Percentiles rank a stretch among this genome's conserved stretches.
Evolutionary conservation across 2,329 filamentous ascomycete species (phyloP).

Genomic region (Nectriaceae sp.): DNA sequence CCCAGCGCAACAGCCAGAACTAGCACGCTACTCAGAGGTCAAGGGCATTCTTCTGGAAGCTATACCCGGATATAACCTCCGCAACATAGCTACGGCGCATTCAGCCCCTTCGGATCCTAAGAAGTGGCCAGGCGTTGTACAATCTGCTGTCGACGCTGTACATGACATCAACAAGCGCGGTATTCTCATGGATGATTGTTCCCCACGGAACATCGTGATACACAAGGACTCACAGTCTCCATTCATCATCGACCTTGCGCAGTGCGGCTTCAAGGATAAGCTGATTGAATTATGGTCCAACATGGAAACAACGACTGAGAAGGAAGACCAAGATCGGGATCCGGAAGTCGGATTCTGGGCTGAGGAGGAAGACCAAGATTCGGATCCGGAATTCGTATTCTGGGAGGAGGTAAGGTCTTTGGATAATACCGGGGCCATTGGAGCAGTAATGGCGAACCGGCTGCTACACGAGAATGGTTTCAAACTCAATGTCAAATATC

Average conservation of each 20-base stretch:
- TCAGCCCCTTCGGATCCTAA: neutral
- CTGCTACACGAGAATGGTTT: too few relatives aligned
- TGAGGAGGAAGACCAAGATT: neutral
- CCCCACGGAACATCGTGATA: constrained; percentile 6
- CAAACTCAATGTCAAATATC: too few relatives aligned
- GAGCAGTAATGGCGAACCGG: too few relatives aligned
- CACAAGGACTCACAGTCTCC: constrained; percentile 1
- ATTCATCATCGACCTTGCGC: constrained; percentile 7
- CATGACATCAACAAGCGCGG: constrained; percentile 8
- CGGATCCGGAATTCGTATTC: constrained; percentile 2
- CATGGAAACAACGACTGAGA: neutral
- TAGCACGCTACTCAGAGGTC: too few relatives aligned
- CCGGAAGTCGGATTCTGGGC: too few relatives aligned
- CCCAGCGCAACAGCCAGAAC: too few relatives aligned
- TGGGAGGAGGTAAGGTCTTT: neutral
- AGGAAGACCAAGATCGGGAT: too few relatives aligned
- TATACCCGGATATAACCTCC: constrained; percentile 3
- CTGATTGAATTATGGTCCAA: constrained; percentile 3
- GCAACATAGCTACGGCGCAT: neutral
- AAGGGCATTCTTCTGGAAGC: too few relatives aligned
- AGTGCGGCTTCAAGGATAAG: constrained; percentile 5
- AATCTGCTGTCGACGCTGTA: constrained; percentile 4
- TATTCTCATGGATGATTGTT: constrained; percentile 4
- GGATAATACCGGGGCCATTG: constrained; percentile 3
- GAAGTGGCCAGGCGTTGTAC: constrained; percentile 1